Evolutionary conservation across 495 filamentous ascomycete genomes (phyloP), one percentile per base, ranked within the genome.

Genomic region (Platismatia glauca): DNA sequence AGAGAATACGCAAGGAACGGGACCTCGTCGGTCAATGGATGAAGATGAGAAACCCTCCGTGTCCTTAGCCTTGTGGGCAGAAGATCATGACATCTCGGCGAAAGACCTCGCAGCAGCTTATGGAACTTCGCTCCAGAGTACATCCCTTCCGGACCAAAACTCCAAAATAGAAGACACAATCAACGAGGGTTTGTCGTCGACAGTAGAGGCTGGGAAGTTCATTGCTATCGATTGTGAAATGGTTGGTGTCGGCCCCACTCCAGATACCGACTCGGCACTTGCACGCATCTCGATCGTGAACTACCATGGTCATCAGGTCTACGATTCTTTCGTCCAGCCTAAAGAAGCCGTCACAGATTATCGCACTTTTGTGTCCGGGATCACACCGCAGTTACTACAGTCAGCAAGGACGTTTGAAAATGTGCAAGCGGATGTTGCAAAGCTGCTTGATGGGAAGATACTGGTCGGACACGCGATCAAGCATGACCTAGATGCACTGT

Each of bases 191-290:
- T 74, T 77, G 22, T 81, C 80, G 43, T 18, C 69, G 29, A 76
- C 65, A 37, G 72, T 70, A 20, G 82, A 87, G 53, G 70, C 88
- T 53, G 92, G 91, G 58, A 94, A 90, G 80, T 97, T 94, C 70
- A 72, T 98, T 52, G 88, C 90, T 39, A 82, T 98, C 52, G 95
- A 98, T 77, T 97, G 94, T 74, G 94, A 98, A 76, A 98, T 98
- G 94, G 93, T 98, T 22, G 94, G 94, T 44, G 84, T 91, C 15
- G 90, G 90, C 3, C 84, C 87, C 2, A 78, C 81, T 39, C 80
- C 79, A 5, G 84, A 87, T 46, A 72, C 76, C 53, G 83, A 89
- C 69, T 87, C 85, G 15, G 83, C 82, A 4, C 81, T 97, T 37
- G 94, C 95, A 4, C 82, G 94, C 16, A 86, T 91, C 59, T 91